These are phyloP conservation scores for Eleusine coracana DNA, from an alignment of 176 grass and related monocot species.

Conservation along the genomic window DNA sequence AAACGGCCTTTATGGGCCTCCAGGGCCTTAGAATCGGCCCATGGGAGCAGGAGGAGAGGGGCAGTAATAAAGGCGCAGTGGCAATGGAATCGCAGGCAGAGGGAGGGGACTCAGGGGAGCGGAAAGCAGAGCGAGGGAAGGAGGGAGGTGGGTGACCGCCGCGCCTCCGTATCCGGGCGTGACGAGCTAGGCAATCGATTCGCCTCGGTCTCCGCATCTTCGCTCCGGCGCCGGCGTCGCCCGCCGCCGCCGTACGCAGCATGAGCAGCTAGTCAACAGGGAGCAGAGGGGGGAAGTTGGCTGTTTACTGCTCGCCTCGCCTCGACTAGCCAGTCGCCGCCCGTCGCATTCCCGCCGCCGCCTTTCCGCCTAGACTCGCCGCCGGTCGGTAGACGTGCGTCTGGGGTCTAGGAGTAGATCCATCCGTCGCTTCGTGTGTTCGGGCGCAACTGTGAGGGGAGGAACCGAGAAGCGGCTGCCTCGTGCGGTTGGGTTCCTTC, in stretches of 20 bases:
- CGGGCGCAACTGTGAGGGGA: not conserved
- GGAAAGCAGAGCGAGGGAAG: constrained; percentile 20
- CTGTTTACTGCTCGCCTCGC: constrained; percentile 11
- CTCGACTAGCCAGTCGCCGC: constrained; percentile 1
- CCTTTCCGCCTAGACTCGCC: not conserved
- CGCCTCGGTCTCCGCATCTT: not conserved
- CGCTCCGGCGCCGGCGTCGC: not conserved
- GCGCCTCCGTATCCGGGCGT: constrained; percentile 47
- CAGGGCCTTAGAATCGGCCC: constrained; percentile 16
- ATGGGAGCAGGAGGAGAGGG: not conserved
- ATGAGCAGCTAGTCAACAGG: constrained; percentile 27
- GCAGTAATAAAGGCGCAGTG: constrained; percentile 33
- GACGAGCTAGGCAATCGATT: constrained; percentile 31
- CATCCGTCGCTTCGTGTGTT: constrained; percentile 8
- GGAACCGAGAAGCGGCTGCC: constrained; percentile 14
- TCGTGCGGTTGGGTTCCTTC: constrained; percentile 33
- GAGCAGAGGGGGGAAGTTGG: constrained; percentile 12
- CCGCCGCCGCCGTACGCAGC: not conserved
- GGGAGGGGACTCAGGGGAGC: not conserved
- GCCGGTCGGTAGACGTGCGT: not conserved
- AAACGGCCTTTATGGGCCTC: not conserved
- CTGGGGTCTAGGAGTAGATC: constrained; percentile 37
- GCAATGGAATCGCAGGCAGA: constrained; percentile 43
- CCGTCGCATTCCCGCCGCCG: constrained; percentile 18
- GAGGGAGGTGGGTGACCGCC: constrained; percentile 39